Evolutionary conservation across 441 rosid genomes (phyloP).

Genomic region (Breynia disticha): DNA sequence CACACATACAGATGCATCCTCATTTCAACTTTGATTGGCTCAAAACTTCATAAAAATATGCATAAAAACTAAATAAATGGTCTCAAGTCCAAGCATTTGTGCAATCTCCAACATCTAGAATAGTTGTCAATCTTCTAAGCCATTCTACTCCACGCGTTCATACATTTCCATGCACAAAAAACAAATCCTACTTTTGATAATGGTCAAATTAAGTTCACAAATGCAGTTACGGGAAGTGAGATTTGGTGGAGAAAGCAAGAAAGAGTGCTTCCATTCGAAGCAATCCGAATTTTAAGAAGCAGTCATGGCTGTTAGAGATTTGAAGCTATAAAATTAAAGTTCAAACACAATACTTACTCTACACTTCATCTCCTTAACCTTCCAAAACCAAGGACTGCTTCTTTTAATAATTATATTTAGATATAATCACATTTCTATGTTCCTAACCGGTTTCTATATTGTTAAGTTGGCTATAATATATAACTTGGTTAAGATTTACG

Average conservation of each 20-base stretch:
- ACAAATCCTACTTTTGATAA: too few species aligned
- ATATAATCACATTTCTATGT: too few species aligned
- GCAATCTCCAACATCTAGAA: too few species aligned
- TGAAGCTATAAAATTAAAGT: conserved; percentile 7
- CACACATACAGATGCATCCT: too few species aligned
- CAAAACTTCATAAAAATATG: too few species aligned
- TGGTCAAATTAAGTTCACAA: not conserved
- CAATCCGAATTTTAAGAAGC: conserved; percentile 38
- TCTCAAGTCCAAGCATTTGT: too few species aligned
- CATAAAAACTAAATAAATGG: too few species aligned
- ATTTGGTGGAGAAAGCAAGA: conserved; percentile 15
- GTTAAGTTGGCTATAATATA: not conserved
- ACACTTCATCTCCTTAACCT: conserved; percentile 27
- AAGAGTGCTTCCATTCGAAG: conserved; percentile 15
- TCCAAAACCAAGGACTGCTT: not conserved
- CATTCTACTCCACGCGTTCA: too few species aligned
- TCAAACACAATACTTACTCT: conserved; percentile 27
- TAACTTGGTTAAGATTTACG: not conserved
- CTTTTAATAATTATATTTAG: not conserved
- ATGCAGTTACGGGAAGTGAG: conserved; percentile 3
- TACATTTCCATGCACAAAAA: too few species aligned
- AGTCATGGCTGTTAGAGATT: conserved; percentile 35
- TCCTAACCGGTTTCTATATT: not conserved
- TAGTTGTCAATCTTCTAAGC: too few species aligned
- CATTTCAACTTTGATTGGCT: too few species aligned